Evolutionary conservation across 75 land plant species (phyloP).

Genomic region (Ceratopteris richardii): DNA sequence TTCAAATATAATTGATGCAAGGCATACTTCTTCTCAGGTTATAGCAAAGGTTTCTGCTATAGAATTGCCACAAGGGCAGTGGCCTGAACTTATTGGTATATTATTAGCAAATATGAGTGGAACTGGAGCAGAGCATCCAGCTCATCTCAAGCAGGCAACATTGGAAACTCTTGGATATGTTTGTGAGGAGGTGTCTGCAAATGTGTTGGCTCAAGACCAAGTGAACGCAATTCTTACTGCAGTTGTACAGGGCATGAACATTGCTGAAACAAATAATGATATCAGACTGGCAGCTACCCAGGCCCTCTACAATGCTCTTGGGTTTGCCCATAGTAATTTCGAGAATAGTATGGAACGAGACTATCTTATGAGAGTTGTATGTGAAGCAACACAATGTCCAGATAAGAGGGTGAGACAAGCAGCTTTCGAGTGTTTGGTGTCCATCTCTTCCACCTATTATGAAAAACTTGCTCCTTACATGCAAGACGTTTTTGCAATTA

Average conservation of each 20-base stretch:
- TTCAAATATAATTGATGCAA: slow-evolving; percentile 42
- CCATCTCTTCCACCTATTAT: slow-evolving; percentile 81
- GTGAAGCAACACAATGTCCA: slow-evolving; percentile 65
- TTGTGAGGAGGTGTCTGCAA: slow-evolving; percentile 64
- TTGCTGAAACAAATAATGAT: slow-evolving; percentile 55
- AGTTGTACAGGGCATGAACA: slow-evolving; percentile 59
- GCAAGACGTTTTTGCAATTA: slow-evolving; percentile 71
- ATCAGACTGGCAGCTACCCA: slow-evolving; percentile 77
- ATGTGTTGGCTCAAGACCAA: slow-evolving; percentile 60
- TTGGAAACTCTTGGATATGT: slow-evolving; percentile 70
- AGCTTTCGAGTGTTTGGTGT: slow-evolving; percentile 87
- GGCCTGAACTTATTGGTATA: slow-evolving; percentile 53
- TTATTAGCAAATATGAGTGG: slow-evolving; percentile 51
- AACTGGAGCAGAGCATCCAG: slow-evolving; percentile 14
- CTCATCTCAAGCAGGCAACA: slow-evolving; percentile 55
- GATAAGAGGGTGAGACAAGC: slow-evolving; percentile 72
- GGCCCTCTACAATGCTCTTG: slow-evolving; percentile 81
- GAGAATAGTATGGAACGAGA: slow-evolving; percentile 92
- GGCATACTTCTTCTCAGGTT: slow-evolving; percentile 65
- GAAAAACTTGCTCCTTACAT: slow-evolving; percentile 85
- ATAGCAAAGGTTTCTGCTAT: slow-evolving; percentile 70
- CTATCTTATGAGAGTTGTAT: slow-evolving; percentile 92
- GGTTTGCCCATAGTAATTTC: slow-evolving; percentile 87
- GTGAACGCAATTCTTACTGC: slow-evolving; percentile 75
- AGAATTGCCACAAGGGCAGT: slow-evolving; percentile 47